Conservation (phyloP, 345 rosid species). For the Pelargonium nanum region DNA sequence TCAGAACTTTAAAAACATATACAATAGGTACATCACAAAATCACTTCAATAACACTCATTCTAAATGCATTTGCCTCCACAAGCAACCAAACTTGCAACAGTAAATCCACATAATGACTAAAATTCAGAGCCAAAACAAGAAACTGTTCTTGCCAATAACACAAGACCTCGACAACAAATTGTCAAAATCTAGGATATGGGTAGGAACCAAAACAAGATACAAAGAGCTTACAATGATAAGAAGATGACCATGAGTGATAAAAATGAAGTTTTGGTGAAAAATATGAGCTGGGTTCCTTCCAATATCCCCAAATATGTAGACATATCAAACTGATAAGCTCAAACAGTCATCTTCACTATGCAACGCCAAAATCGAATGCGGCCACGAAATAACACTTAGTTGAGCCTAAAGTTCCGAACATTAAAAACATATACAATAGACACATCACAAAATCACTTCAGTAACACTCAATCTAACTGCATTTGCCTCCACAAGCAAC, state of each 20-base stretch:
- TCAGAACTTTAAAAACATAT: neutral
- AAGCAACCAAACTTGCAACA: neutral
- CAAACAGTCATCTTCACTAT: neutral
- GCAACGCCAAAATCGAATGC: neutral
- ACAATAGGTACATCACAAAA: no score
- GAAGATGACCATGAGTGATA: slow-evolving; percentile 90
- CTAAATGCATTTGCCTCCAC: neutral
- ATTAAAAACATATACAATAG: no score
- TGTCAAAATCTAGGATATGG: no score
- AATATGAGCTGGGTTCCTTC: slow-evolving; percentile 76
- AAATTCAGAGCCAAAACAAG: neutral
- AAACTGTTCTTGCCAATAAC: no score
- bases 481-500: neutral
- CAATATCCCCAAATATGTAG: no score
- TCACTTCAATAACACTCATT: no score
- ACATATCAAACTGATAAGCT: neutral
- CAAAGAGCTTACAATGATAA: slow-evolving; percentile 57
- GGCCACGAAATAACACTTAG: neutral
- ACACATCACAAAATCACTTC: no score
- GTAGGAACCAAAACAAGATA: neutral
- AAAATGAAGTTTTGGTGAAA: slow-evolving; percentile 87
- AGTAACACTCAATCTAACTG: neutral
- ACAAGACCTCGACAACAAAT: neutral
- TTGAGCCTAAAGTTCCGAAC: neutral
- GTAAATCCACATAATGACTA: neutral